A percentile compares a stretch with the other conserved stretches of the same genome.
Evolutionary conservation across 352 stramenopile species (phyloP).

Genomic region (Lagenidium giganteum): DNA sequence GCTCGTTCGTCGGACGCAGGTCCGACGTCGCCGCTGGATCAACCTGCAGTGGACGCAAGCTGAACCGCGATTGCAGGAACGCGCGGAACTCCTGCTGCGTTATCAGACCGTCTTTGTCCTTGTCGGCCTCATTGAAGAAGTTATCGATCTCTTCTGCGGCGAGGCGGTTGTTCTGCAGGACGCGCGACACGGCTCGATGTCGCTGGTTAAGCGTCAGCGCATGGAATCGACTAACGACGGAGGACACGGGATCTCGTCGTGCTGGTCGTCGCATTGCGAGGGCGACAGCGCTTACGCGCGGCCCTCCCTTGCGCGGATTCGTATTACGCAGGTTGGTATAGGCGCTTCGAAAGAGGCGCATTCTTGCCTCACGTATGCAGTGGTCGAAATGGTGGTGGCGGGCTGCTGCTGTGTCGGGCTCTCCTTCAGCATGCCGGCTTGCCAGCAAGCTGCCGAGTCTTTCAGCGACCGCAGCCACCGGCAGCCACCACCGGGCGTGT

Average conservation of each 20-base stretch:
- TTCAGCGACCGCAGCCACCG: too few relatives aligned
- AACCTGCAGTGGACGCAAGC: constrained; percentile 38
- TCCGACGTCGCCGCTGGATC: constrained; percentile 27
- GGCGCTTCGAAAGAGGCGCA: too few relatives aligned
- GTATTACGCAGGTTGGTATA: too few relatives aligned
- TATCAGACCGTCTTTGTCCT: constrained; percentile 57
- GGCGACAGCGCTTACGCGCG: too few relatives aligned
- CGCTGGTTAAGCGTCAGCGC: constrained; percentile 51
- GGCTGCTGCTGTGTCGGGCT: too few relatives aligned
- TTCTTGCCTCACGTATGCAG: too few relatives aligned
- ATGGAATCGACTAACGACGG: constrained; percentile 55
- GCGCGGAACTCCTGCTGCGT: constrained; percentile 62
- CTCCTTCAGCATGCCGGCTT: too few relatives aligned
- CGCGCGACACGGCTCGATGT: constrained; percentile 40
- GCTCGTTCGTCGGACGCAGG: constrained; percentile 40
- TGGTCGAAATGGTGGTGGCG: too few relatives aligned
- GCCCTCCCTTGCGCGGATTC: too few relatives aligned
- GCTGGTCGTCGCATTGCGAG: neutral
- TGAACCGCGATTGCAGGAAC: constrained; percentile 63
- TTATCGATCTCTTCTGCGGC: constrained; percentile 60
- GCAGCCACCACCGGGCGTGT: too few relatives aligned
- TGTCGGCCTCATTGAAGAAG: constrained; percentile 64
- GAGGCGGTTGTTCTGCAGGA: constrained; percentile 32
- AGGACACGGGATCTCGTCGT: constrained; percentile 22
- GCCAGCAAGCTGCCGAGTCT: too few relatives aligned